Evolutionary conservation across 1,139 yeast genomes (phyloP), one percentile per base, ranked within the genome.

Genomic region (Geotrichum carabidarum): DNA sequence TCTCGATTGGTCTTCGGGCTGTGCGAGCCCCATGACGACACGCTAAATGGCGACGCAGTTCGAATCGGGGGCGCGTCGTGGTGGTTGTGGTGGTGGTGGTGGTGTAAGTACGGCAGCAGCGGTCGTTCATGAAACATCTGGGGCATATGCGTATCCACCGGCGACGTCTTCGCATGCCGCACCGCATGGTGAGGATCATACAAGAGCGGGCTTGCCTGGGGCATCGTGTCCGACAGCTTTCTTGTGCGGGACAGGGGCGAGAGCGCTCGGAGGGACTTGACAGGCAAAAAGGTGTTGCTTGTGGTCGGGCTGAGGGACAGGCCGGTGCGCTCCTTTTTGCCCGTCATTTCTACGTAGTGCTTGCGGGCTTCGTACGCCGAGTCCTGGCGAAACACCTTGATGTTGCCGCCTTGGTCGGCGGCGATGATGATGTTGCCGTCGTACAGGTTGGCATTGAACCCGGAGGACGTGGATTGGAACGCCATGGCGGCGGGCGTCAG

Each of bases 311-410:
- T 46, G 8, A 54, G 32, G 1, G 49, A 14, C 9, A 46, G 12
- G 2, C 53, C 49, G 18, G 45, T 14, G 6, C 41, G 41, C 27
- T 43, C 9, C 27, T 22, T 22, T 22, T 22, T 22, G 27, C 27
- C 27, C 27, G 27, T 3, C 3, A 22, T 22, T 15, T 55, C 58
- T n/a, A 38, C 30, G 18, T 51, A 18, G 32, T 37, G 55, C 49
- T 61, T 63, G 14, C 72, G 65, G 34, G 60, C 57, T 30, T 60
- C 65, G 54, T 58, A 63, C 0, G 94, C 86, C 50, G 84, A 75
- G 68, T 90, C 96, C 59, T 88, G 86, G 62, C 97, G 76, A 66
- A 85, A 87, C 0, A 90, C 86, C 54, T 93, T 73, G 47, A 90
- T 86, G 4, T 77, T 62, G 0, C 97, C 97, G 40, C 74, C 71